A percentile compares a stretch with the other conserved stretches of the same genome.
These are phyloP conservation scores for Gentiana dahurica DNA, from an alignment of 257 asterid genomes.

Conservation along the genomic window DNA sequence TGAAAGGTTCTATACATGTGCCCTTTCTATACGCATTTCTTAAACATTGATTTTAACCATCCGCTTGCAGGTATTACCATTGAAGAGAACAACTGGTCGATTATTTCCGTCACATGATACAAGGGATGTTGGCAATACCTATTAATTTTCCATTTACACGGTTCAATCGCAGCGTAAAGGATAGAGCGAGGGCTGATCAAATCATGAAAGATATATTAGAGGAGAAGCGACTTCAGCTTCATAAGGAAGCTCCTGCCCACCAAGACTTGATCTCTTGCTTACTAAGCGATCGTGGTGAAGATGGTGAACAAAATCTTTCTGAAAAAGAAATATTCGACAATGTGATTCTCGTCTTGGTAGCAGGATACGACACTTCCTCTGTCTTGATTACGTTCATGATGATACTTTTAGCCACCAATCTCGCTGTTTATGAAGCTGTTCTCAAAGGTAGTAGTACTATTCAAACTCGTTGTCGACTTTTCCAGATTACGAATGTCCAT, in stretches of 20 bases:
- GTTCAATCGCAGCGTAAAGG: slow-evolving; percentile 55
- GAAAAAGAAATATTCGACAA: slow-evolving; percentile 61
- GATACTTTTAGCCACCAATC: slow-evolving; percentile 40
- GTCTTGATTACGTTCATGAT: slow-evolving; percentile 46
- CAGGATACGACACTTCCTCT: slow-evolving; percentile 66
- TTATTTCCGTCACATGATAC: slow-evolving; percentile 36
- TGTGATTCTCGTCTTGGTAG: slow-evolving; percentile 48
- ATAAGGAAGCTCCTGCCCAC: slow-evolving; percentile 32
- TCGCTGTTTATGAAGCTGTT: slow-evolving; percentile 36
- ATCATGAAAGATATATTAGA: slow-evolving; percentile 37
- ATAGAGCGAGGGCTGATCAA: slow-evolving; percentile 36
- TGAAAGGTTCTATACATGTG: no score
- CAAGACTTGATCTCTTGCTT: slow-evolving; percentile 64
- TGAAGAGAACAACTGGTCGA: slow-evolving; percentile 34
- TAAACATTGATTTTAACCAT: no score
- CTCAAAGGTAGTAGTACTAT: slow-evolving; percentile 37
- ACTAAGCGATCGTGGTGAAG: slow-evolving; percentile 41
- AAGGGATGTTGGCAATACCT: slow-evolving; percentile 66
- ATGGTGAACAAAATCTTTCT: slow-evolving; percentile 22
- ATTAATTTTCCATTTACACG: slow-evolving; percentile 52
- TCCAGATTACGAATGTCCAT: no score
- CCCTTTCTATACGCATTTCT: no score
- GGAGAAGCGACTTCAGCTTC: slow-evolving; percentile 37
- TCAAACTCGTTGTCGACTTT: no score
- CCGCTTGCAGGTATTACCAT: slow-evolving; percentile 45